Percentiles rank a stretch among this genome's conserved stretches.
These are phyloP conservation scores for Cocos nucifera DNA, from an alignment of 176 grass and related monocot species.

Conservation along the genomic window DNA sequence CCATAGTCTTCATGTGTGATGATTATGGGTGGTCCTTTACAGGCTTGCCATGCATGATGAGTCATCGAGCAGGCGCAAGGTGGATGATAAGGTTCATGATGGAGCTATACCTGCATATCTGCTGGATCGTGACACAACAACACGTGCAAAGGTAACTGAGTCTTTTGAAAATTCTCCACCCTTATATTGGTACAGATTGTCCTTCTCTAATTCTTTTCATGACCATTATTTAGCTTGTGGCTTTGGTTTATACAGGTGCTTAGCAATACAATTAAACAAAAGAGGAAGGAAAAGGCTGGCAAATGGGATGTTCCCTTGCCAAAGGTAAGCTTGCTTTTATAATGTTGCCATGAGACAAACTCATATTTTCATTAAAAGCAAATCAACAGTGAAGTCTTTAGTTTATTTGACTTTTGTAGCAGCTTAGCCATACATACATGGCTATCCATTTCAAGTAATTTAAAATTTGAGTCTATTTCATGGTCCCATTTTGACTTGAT, in stretches of 20 bases:
- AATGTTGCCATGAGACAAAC: neutral
- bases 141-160: constrained; percentile 52
- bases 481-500: too few relatives aligned
- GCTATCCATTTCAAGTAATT: too few relatives aligned
- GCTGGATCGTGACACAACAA: constrained; percentile 71
- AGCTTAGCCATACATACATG: too few relatives aligned
- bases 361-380: neutral
- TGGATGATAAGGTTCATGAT: constrained; percentile 64
- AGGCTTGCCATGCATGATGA: constrained; percentile 91
- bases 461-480: too few relatives aligned
- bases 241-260: constrained; percentile 33
- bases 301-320: constrained; percentile 92
- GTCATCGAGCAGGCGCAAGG: constrained; percentile 59
- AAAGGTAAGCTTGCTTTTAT: constrained; percentile 33
- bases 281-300: constrained; percentile 80
- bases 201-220: too few relatives aligned
- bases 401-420: too few relatives aligned
- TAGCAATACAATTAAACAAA: constrained; percentile 92
- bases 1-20: too few relatives aligned
- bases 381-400: too few relatives aligned
- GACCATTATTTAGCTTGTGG: too few relatives aligned
- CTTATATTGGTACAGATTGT: too few relatives aligned
- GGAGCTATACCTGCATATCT: constrained; percentile 75
- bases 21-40: neutral
- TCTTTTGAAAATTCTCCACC: too few relatives aligned